phyloP scores from a whole-genome alignment of 2,329 filamentous ascomycete genomes.

The Hypoxylon sp. region DNA sequence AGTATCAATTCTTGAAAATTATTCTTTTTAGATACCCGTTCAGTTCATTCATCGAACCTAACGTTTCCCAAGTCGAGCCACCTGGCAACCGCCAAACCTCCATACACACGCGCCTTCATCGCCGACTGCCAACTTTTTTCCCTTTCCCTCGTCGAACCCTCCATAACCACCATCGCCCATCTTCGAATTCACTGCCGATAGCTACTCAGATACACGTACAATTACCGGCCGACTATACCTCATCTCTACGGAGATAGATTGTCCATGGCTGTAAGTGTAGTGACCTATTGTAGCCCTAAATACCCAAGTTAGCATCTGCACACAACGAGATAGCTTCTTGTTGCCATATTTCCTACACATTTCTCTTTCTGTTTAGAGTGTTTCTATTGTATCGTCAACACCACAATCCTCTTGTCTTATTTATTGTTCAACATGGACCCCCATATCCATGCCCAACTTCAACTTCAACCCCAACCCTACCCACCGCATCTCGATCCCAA shows the following conservation, averaged over 20 bases:
- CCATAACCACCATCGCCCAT: conserved; percentile 4
- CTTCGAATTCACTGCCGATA: neutral
- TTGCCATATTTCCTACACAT: conserved; percentile 1
- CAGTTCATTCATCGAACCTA: conserved; percentile 40
- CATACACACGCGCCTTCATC: conserved; percentile 36
- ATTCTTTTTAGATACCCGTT: conserved; percentile 47
- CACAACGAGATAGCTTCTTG: conserved; percentile 11
- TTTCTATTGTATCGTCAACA: neutral
- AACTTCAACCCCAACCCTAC: conserved; percentile 1
- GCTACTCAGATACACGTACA: neutral
- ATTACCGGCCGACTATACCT: conserved; percentile 1
- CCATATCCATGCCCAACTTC: neutral
- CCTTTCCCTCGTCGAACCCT: conserved; percentile 1
- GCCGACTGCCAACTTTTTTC: conserved; percentile 6
- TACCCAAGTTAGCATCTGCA: conserved; percentile 4
- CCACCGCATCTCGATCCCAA: neutral
- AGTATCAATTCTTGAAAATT: conserved; percentile 38
- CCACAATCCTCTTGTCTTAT: neutral
- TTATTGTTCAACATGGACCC: neutral
- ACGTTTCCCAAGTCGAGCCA: conserved; percentile 39
- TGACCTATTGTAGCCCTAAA: conserved; percentile 19
- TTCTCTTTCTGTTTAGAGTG: neutral
- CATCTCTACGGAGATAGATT: conserved; percentile 24
- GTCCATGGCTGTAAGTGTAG: conserved; percentile 46
- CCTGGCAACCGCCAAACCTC: conserved; percentile 32